Conservation (phyloP, 441 rosid species). For the Rhodomyrtus psidioides region DNA sequence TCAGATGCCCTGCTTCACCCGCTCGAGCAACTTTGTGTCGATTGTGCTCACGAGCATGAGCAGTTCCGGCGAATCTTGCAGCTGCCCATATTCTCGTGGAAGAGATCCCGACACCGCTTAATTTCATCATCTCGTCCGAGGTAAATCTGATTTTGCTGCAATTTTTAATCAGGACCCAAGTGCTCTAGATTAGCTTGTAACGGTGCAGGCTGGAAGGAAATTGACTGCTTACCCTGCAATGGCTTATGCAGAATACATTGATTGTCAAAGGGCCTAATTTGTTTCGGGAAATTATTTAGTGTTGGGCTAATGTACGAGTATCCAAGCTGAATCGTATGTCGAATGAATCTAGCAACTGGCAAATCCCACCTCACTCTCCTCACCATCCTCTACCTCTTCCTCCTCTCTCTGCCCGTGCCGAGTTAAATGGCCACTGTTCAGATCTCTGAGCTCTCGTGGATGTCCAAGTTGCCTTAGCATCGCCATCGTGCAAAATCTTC, state of each 20-base stretch:
- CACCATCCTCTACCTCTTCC: neutral
- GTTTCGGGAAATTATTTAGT: neutral
- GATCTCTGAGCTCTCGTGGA: neutral
- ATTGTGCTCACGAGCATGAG: neutral
- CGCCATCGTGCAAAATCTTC: no score
- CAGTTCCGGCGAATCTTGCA: neutral
- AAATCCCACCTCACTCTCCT: neutral
- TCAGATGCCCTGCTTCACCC: neutral
- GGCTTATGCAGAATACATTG: neutral
- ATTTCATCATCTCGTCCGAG: neutral
- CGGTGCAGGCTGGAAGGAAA: neutral
- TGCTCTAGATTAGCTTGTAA: neutral
- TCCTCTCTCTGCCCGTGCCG: neutral
- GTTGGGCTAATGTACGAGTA: neutral
- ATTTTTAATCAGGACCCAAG: neutral
- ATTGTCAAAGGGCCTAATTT: neutral
- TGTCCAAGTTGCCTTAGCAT: neutral
- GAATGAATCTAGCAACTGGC: neutral
- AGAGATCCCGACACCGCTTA: neutral
- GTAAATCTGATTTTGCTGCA: neutral
- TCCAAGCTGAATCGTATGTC: neutral
- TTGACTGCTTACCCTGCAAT: neutral
- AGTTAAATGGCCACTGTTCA: neutral
- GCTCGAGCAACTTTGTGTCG: accelerated
- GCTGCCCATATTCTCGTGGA: neutral